These are phyloP conservation scores for Vaccinium macrocarpon DNA, from an alignment of 148 eudicot genomes.

Conservation along the genomic window DNA sequence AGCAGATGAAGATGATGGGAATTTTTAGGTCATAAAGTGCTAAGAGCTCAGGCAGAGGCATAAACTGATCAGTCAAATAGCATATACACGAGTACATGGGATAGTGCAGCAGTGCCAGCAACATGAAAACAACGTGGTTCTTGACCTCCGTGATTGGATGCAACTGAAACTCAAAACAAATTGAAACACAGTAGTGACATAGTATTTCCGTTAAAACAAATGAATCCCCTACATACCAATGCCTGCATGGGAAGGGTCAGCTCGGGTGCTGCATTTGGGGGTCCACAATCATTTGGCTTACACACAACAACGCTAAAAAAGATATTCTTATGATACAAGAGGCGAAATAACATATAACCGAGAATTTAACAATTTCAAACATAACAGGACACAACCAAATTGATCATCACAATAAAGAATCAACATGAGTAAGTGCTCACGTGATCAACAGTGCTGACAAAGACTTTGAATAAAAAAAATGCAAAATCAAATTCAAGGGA, in stretches of 20 bases:
- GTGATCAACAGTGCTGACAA: not conserved
- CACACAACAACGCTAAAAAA: conserved; percentile 2
- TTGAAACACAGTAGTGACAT: not conserved
- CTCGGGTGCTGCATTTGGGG: not conserved
- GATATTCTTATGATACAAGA: not conserved
- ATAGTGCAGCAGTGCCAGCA: not conserved
- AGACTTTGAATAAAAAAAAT: not conserved
- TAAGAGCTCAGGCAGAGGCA: not conserved
- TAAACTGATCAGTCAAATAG: not conserved
- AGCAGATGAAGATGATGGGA: not conserved
- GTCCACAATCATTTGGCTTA: conserved; percentile 3
- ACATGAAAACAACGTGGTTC: not conserved
- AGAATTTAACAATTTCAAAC: not conserved
- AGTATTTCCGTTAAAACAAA: not conserved
- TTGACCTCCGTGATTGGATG: not conserved
- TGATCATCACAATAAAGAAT: conserved; percentile 8
- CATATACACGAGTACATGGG: not conserved
- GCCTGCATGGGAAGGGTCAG: not conserved
- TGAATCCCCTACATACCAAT: not conserved
- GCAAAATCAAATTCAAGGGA: not conserved
- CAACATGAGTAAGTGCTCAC: not conserved
- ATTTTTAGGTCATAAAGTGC: not conserved
- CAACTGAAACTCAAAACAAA: not conserved
- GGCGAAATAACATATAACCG: not conserved
- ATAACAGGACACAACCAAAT: not conserved